Evolutionary conservation across 768 basidiomycete genomes (phyloP), one percentile per base, ranked within the genome.

Genomic region (Plicaturopsis crispa): DNA sequence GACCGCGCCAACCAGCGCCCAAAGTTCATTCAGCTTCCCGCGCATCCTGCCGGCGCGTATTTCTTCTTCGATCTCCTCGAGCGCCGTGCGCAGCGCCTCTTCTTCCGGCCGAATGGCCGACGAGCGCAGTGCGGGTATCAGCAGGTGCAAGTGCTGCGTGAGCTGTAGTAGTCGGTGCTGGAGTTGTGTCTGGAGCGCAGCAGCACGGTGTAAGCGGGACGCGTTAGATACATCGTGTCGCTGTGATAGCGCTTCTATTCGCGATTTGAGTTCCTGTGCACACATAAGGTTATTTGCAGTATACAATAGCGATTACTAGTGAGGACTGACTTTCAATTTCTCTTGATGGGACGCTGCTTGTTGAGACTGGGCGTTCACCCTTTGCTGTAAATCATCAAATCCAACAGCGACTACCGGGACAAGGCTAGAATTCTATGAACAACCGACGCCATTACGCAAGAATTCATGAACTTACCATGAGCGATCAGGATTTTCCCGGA

Each of bases 321-420:
- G 28, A 40, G 4, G 32, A 33, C 53, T 17, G 16, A 77, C 78
- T 48, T 75, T 76, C 10, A 88, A 59, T 43, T 75, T 76, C 52
- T 80, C 73, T 50, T 78, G 73, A 39, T 90, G 86, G 6, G 68
- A 67, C 20, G 71, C 63, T 4, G 83, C 75, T 56, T 82, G 80
- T 33, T 67, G 60, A 1, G 72, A 65, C 58, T 91, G 89, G 0
- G 80, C 83, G 35, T 86, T 81, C 14, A 87, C 79, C 6, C 89
- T 80, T 41, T 72, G 70, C 45, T 84, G 80, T 16, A 92, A 63
- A 48, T 89, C 83, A 49, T 88, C 84, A 40, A 89, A 89, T 8
- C 89, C 86, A 19, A 80, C 61, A 1, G 86, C 89, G 20, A 90
- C 62, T 5, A 81, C 87, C 1, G 86, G 85, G 0, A 89, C 84